These are phyloP conservation scores for Pascua sp. DNA, from an alignment of 1,284 basidiomycete genomes.

Conservation along the genomic window DNA sequence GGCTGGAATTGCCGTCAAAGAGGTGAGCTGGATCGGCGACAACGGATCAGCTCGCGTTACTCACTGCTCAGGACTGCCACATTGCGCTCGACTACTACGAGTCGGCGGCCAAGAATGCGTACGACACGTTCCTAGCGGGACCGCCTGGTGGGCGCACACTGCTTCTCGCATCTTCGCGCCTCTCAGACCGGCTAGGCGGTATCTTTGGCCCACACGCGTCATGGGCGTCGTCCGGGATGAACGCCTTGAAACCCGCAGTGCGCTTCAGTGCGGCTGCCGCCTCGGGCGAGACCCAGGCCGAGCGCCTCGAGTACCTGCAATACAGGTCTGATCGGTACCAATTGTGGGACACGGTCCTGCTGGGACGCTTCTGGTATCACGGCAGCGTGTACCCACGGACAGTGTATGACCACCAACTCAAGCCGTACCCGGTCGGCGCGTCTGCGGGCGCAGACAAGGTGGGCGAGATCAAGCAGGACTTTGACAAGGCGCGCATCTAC, in stretches of 20 bases:
- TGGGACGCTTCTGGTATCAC: slow-evolving; percentile 91
- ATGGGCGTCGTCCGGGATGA: slow-evolving; percentile 62
- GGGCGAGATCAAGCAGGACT: slow-evolving; percentile 72
- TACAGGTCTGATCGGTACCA: slow-evolving; percentile 90
- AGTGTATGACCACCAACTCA: slow-evolving; percentile 1
- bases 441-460: slow-evolving; percentile 83
- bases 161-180: slow-evolving; percentile 71
- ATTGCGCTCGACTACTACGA: slow-evolving; percentile 82
- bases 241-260: slow-evolving; percentile 68
- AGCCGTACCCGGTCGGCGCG: slow-evolving; percentile 59
- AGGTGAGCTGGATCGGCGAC: slow-evolving; percentile 45
- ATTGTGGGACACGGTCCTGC: slow-evolving; percentile 74
- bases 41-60: slow-evolving; percentile 1
- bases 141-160: slow-evolving; percentile 87
- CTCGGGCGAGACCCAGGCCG: slow-evolving; percentile 85
- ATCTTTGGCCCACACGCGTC: slow-evolving; percentile 85
- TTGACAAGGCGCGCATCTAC: slow-evolving; percentile 68
- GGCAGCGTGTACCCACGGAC: slow-evolving; percentile 67
- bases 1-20: slow-evolving; percentile 86
- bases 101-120: slow-evolving; percentile 77
- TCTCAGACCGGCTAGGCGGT: slow-evolving; percentile 88
- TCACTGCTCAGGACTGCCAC: slow-evolving; percentile 59
- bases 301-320: slow-evolving; percentile 87
- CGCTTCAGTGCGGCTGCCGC: slow-evolving; percentile 75
- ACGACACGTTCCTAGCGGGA: slow-evolving; percentile 69